A percentile compares a stretch with the other conserved stretches of the same genome.
Evolutionary conservation across 805 yeast species (phyloP).

Genomic region (Candida alai): DNA sequence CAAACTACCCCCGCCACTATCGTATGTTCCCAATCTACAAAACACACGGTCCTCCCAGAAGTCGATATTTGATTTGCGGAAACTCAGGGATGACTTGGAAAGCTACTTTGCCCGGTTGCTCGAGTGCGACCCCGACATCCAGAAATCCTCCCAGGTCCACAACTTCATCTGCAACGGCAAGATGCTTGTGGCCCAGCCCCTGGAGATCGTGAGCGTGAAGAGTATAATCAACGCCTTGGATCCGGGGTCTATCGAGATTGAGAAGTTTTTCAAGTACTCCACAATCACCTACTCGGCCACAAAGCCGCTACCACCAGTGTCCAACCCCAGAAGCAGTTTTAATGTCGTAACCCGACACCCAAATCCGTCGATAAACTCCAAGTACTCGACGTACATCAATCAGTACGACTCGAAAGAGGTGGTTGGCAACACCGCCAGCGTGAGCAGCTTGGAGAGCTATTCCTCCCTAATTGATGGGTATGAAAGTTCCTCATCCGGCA

Average conservation of each 20-base stretch:
- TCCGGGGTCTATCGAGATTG: slow-evolving; percentile 17
- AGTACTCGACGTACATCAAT: slow-evolving; percentile 15
- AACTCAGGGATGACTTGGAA: slow-evolving; percentile 22
- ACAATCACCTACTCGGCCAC: slow-evolving; percentile 19
- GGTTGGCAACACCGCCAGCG: slow-evolving; percentile 17
- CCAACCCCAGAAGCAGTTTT: not conserved
- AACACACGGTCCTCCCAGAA: slow-evolving; percentile 11
- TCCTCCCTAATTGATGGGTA: slow-evolving; percentile 28
- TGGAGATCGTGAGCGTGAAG: not conserved
- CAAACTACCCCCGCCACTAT: slow-evolving; percentile 28
- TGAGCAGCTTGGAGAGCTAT: slow-evolving; percentile 22
- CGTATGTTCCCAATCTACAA: slow-evolving; percentile 1
- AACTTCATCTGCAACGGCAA: slow-evolving; percentile 9
- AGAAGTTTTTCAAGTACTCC: slow-evolving; percentile 4
- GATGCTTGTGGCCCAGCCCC: not conserved
- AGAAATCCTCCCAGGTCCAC: slow-evolving; percentile 8
- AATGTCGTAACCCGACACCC: too few relatives aligned
- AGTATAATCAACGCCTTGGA: slow-evolving; percentile 14
- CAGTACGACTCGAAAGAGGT: slow-evolving; percentile 8
- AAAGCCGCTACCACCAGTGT: slow-evolving; percentile 19
- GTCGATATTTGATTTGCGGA: slow-evolving; percentile 14
- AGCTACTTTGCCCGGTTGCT: slow-evolving; percentile 22
- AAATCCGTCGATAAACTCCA: slow-evolving; percentile 8
- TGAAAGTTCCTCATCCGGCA: slow-evolving; percentile 17
- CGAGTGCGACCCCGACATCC: slow-evolving; percentile 10